A percentile compares a stretch with the other conserved stretches of the same genome.
These are phyloP conservation scores for Fusarium sp. DNA, from an alignment of 2,329 filamentous ascomycete species.

Conservation along the genomic window DNA sequence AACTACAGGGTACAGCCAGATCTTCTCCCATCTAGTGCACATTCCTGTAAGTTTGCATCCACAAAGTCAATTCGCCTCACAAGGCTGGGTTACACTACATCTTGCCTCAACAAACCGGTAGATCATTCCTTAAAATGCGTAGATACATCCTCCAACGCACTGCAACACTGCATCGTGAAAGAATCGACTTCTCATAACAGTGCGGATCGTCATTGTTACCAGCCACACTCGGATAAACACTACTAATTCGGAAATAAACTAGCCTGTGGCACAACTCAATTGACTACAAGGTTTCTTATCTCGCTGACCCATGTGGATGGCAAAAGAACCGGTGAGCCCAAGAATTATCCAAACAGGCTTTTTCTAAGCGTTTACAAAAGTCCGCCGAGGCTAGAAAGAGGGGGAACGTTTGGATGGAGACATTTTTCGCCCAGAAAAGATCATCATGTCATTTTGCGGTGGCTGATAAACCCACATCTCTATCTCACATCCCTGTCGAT, in stretches of 20 bases:
- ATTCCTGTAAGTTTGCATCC: neutral
- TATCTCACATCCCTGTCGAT: constrained; percentile 14
- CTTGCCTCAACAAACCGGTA: neutral
- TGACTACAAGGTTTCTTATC: constrained; percentile 18
- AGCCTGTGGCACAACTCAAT: constrained; percentile 21
- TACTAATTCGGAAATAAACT: neutral
- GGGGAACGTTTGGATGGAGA: constrained; percentile 8
- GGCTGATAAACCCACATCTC: neutral
- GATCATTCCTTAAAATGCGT: constrained; percentile 8
- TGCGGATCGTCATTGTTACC: neutral
- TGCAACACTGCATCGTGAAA: constrained; percentile 18
- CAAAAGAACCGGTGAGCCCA: constrained; percentile 15
- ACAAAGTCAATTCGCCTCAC: constrained; percentile 6
- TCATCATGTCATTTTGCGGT: constrained; percentile 7
- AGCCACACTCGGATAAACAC: constrained; percentile 2
- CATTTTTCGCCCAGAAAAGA: neutral
- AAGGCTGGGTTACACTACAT: constrained; percentile 17
- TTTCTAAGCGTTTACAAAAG: neutral
- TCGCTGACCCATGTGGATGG: neutral
- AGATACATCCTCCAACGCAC: neutral
- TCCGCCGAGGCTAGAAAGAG: neutral
- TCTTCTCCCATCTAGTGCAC: neutral
- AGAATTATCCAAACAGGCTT: neutral
- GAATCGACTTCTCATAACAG: neutral
- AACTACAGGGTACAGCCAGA: neutral